Percentiles rank a stretch among this genome's conserved stretches.
Evolutionary conservation across 257 asterid species (phyloP).

Genomic region (Scutellaria barbata): DNA sequence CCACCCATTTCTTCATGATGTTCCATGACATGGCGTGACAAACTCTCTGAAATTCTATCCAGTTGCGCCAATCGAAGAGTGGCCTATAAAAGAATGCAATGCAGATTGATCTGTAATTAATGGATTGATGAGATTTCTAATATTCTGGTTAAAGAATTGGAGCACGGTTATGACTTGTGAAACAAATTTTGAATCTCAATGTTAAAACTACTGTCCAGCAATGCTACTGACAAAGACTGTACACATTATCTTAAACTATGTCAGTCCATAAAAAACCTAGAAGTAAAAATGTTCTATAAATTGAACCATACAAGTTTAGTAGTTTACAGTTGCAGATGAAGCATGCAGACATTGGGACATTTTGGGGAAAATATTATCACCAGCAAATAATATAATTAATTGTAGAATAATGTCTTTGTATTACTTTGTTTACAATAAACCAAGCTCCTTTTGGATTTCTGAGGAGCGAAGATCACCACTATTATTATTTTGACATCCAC

Average conservation of each 20-base stretch:
- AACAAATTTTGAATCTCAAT: conserved; percentile 24
- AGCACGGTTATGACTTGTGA: conserved; percentile 9
- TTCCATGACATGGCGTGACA: conserved; percentile 96
- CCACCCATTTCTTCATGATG: conserved; percentile 99
- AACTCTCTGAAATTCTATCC: conserved; percentile 85
- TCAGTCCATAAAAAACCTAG: background rate
- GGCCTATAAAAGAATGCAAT: conserved; percentile 70
- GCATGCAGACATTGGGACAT: background rate
- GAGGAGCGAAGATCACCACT: background rate
- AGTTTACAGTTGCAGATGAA: conserved; percentile 3
- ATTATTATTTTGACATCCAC: conserved; percentile 1
- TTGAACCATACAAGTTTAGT: background rate
- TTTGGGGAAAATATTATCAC: conserved; percentile 13
- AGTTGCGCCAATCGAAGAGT: conserved; percentile 85
- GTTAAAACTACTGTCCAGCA: conserved; percentile 9
- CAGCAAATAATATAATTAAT: conserved; percentile 7
- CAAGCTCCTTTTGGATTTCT: conserved; percentile 18
- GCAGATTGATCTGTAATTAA: conserved; percentile 41
- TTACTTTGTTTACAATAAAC: background rate
- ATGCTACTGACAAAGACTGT: conserved; percentile 20
- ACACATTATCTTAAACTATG: conserved; percentile 20
- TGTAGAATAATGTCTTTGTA: background rate
- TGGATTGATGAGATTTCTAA: conserved; percentile 37
- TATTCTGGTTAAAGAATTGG: conserved; percentile 28
- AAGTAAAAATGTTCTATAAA: background rate